Percentiles rank a stretch among this genome's conserved stretches.
Evolutionary conservation across 192 early-diverging fungal genomes (phyloP).

Genomic region (Umbelopsis ramanniana): DNA sequence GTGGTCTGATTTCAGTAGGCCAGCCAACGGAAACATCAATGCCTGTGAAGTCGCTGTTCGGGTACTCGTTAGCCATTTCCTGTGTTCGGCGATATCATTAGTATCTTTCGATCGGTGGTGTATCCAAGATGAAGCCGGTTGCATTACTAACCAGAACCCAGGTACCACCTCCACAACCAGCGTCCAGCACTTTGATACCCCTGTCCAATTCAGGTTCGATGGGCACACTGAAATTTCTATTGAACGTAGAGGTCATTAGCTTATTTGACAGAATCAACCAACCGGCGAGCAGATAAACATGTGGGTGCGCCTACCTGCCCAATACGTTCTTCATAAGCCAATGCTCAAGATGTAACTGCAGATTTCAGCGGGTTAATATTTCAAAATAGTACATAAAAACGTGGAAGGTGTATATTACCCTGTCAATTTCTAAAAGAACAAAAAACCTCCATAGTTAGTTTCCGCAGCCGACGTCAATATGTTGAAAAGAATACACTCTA

Average conservation of each 20-base stretch:
- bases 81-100: not conserved
- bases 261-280: not conserved
- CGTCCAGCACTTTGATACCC: constrained; percentile 31
- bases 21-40: constrained; percentile 31
- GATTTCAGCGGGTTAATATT: not conserved
- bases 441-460: not conserved
- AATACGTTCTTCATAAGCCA: constrained; percentile 16
- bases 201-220: constrained; percentile 18
- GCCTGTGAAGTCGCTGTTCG: constrained; percentile 24
- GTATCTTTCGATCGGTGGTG: not conserved
- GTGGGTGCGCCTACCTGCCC: constrained; percentile 19
- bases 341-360: not conserved
- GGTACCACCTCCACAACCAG: constrained; percentile 36
- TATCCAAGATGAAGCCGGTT: not conserved
- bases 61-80: constrained; percentile 33
- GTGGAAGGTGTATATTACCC: not conserved
- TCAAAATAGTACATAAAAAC: not conserved
- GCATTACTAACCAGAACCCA: constrained; percentile 35
- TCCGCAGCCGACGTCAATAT: not conserved
- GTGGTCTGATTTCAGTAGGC: constrained; percentile 17
- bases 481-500: not conserved
- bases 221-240: constrained; percentile 32
- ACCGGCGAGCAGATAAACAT: not conserved
- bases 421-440: not conserved
- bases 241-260: not conserved